Evolutionary conservation across 345 rosid genomes (phyloP).

Genomic region (Stellera chamaejasme): DNA sequence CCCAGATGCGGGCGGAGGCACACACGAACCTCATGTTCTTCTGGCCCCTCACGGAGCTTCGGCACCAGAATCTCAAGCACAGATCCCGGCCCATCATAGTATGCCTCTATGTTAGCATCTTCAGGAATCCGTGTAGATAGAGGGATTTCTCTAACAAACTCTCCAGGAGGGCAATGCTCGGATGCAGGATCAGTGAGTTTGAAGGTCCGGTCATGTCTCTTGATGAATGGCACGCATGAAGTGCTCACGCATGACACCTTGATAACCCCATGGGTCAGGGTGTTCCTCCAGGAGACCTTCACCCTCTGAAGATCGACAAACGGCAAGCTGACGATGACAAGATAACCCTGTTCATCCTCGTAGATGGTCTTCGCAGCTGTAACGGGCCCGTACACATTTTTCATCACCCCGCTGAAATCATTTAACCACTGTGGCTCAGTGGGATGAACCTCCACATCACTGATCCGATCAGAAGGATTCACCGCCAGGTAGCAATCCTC

Average conservation of each 20-base stretch:
- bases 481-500: conserved; percentile 51
- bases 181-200: conserved; percentile 85
- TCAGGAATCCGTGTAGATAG: conserved; percentile 84
- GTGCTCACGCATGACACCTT: conserved; percentile 84
- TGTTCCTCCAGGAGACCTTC: conserved; percentile 96
- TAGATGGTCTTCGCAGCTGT: conserved; percentile 94
- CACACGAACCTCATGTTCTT: conserved; percentile 96
- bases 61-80: conserved; percentile 95
- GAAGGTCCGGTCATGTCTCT: conserved; percentile 84
- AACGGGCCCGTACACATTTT: conserved; percentile 72
- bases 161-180: conserved; percentile 99
- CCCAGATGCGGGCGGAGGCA: conserved; percentile 80
- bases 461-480: conserved; percentile 30
- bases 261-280: conserved; percentile 66
- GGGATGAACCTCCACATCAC: conserved; percentile 52
- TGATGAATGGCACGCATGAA: conserved; percentile 66
- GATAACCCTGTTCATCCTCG: conserved; percentile 71
- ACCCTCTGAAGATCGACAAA: conserved; percentile 89
- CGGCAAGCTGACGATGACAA: conserved; percentile 84
- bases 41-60: conserved; percentile 67
- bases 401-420: conserved; percentile 84
- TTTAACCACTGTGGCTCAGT: conserved; percentile 67
- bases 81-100: conserved; percentile 78
- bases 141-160: conserved; percentile 83
- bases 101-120: conserved; percentile 92